Evolutionary conservation across 768 basidiomycete species (phyloP), one percentile per base, ranked within the genome.

Genomic region (Boletus huronensis): DNA sequence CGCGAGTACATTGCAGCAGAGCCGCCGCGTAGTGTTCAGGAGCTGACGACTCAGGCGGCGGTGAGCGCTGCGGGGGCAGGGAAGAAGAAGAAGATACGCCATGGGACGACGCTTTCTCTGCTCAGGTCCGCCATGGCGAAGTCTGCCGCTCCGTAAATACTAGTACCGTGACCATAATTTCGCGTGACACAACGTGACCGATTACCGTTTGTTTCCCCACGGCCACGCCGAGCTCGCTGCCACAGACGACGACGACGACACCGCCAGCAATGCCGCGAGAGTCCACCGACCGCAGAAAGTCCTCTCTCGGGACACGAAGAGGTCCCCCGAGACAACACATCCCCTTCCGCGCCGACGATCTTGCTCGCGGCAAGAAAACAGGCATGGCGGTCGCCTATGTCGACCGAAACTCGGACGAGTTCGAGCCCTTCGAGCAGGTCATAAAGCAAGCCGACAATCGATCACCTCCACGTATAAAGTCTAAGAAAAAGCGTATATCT

Each of bases 351-450:
- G 88, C 87, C 3, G 87, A 90, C 59, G 86, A 90, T 61, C 81
- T 83, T 11, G 81, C 81, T 47, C 87, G 85, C 52, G 90, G 90
- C 17, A 90, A 88, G 79, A 88, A 83, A 67, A 92, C 90, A 0
- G 90, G 90, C 5, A 78, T 90, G 50, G 76, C 81, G 0, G 83
- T 91, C 14, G 79, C 73, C 36, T 80, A 81, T 63, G 82, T 90
- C 52, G 82, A 86, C 57, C 83, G 82, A 60, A 82, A 81, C 65
- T 87, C 87, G 25, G 90, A 90, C 69, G 90, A 88, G 28, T 90
- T 91, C 66, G 89, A 92, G 67, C 85, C 83, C 0, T 91, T 91
- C 67, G 87, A 87, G 52, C 79, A 89, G 63, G 66, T 92, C 49
- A 78, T 91, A 43, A 77, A 79, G 48, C 86, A 88, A 62, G 87